Conservation (phyloP, 2,329 filamentous ascomycete genomes). For the Trichoderma brevicompactum region DNA sequence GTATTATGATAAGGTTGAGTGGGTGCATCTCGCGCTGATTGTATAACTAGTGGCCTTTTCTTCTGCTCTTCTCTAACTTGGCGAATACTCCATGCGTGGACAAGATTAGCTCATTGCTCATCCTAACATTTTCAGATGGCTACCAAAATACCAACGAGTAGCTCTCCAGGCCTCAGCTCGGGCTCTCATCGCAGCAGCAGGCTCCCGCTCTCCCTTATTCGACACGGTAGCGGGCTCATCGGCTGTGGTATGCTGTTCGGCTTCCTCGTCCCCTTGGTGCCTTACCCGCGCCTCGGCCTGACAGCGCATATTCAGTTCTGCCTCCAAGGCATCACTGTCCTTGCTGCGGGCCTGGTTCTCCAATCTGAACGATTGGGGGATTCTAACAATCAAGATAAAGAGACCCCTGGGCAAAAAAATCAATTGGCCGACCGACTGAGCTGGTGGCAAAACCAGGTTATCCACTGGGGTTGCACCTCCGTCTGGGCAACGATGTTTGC, state of each 20-base stretch:
- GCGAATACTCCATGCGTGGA: too few species aligned
- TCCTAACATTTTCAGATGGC: not conserved
- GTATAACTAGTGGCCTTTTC: not conserved
- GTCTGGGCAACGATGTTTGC: conserved; percentile 26
- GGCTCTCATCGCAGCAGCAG: conserved; percentile 1
- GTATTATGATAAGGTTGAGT: too few species aligned
- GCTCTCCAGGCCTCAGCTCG: not conserved
- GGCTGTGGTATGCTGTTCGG: conserved; percentile 26
- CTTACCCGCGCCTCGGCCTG: conserved; percentile 24
- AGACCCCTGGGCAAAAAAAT: not conserved
- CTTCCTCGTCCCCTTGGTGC: conserved; percentile 27
- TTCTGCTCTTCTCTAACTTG: too few species aligned
- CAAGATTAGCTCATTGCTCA: not conserved
- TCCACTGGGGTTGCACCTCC: conserved; percentile 8
- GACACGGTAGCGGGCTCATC: conserved; percentile 23
- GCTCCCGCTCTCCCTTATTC: conserved; percentile 23
- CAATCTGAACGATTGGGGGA: conserved; percentile 10
- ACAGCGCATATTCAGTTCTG: conserved; percentile 28
- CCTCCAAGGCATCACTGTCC: conserved; percentile 22
- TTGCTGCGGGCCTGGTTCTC: conserved; percentile 21
- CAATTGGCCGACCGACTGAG: conserved; percentile 21
- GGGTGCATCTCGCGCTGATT: not conserved
- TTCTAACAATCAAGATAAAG: not conserved
- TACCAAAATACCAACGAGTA: conserved; percentile 8
- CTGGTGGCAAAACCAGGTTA: conserved; percentile 3